These are phyloP conservation scores for Mycena latifolia DNA, from an alignment of 768 basidiomycete species.

Conservation along the genomic window DNA sequence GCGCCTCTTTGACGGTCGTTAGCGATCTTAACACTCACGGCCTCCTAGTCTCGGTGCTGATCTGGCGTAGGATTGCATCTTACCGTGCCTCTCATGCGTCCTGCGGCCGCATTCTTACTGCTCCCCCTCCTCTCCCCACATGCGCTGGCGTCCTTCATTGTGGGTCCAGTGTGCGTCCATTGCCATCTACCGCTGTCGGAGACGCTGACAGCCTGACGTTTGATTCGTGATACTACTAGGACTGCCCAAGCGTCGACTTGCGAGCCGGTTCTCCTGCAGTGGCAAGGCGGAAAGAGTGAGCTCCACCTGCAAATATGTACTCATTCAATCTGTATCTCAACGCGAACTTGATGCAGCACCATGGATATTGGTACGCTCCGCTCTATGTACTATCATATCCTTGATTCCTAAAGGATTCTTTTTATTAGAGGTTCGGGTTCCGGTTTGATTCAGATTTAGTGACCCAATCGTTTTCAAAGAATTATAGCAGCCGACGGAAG, in stretches of 20 bases:
- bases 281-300: constrained; percentile 29
- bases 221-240: constrained; percentile 7
- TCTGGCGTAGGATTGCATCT: too few species aligned
- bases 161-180: constrained; percentile 3
- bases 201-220: too few species aligned
- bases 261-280: constrained; percentile 29
- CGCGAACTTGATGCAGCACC: constrained; percentile 18
- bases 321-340: neutral
- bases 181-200: too few species aligned
- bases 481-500: neutral
- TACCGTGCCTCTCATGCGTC: neutral
- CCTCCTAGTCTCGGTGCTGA: too few species aligned
- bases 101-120: constrained; percentile 3
- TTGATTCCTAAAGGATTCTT: too few species aligned
- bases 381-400: too few species aligned
- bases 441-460: too few species aligned
- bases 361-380: constrained; percentile 19
- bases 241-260: constrained; percentile 17
- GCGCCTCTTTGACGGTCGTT: too few species aligned
- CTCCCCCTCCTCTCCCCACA: constrained; percentile 6
- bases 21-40: too few species aligned
- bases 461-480: too few species aligned
- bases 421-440: constrained; percentile 19
- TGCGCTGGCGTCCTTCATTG: constrained; percentile 25
- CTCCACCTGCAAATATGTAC: neutral